These are phyloP conservation scores for Pelargonium cotyledonis DNA, from an alignment of 441 rosid genomes.

Conservation along the genomic window DNA sequence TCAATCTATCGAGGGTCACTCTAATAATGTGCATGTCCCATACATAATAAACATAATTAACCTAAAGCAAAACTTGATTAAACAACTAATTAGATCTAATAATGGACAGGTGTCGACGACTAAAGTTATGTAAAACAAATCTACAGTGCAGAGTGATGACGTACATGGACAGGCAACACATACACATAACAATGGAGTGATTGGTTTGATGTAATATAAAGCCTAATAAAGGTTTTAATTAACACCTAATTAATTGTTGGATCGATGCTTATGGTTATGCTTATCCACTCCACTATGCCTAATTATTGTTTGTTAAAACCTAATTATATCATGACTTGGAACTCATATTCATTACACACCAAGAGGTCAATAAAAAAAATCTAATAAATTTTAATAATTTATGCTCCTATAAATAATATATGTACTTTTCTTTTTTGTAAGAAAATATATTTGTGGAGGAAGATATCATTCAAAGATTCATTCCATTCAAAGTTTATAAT, in stretches of 20 bases:
- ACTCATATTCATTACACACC: neutral
- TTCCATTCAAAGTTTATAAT: too few species aligned
- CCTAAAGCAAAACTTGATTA: conserved; percentile 9
- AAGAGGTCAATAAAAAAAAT: neutral
- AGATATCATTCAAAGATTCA: neutral
- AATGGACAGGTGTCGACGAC: conserved; percentile 38
- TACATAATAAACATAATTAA: neutral
- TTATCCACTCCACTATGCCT: conserved; percentile 24
- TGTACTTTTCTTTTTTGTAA: too few species aligned
- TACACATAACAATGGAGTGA: conserved; percentile 26
- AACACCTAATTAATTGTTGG: too few species aligned
- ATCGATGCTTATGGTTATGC: conserved; percentile 25
- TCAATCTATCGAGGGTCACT: too few species aligned
- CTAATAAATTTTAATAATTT: too few species aligned
- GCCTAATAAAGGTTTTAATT: too few species aligned
- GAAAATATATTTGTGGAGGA: neutral
- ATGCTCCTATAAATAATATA: too few species aligned
- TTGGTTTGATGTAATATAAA: too few species aligned
- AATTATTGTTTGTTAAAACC: neutral
- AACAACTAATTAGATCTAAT: neutral
- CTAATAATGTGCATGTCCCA: too few species aligned
- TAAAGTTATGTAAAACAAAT: conserved; percentile 29
- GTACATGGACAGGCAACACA: conserved; percentile 29
- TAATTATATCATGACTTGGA: conserved; percentile 17
- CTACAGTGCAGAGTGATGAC: conserved; percentile 11